Percentiles rank a stretch among this genome's conserved stretches.
These are phyloP conservation scores for Penicillium paradoxum DNA, from an alignment of 495 filamentous ascomycete genomes.

Conservation along the genomic window DNA sequence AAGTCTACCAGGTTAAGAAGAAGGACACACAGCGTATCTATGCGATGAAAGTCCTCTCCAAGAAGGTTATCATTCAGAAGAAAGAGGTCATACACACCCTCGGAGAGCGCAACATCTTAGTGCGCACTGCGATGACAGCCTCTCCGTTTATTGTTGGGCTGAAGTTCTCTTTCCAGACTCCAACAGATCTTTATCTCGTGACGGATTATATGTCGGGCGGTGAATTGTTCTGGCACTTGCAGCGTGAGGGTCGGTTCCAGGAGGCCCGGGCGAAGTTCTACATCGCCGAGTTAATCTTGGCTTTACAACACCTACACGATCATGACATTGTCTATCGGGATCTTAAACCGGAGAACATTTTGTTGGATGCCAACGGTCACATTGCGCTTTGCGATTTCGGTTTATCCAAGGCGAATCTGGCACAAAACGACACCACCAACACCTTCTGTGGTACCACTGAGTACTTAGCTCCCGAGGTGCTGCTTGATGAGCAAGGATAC, in stretches of 20 bases:
- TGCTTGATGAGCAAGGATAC: constrained; percentile 95
- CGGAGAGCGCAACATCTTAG: constrained; percentile 94
- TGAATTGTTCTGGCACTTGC: constrained; percentile 97
- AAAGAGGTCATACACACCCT: constrained; percentile 97
- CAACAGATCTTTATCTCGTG: constrained; percentile 92
- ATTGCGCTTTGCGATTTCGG: constrained; percentile 87
- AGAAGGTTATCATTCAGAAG: constrained; percentile 99
- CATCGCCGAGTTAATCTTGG: constrained; percentile 94
- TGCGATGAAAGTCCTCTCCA: constrained; percentile 97
- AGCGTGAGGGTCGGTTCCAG: constrained; percentile 94
- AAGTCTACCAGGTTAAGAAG: constrained; percentile 99
- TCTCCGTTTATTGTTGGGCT: constrained; percentile 97
- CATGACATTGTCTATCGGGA: constrained; percentile 98
- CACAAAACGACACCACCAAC: constrained; percentile 94
- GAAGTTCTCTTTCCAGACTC: constrained; percentile 98
- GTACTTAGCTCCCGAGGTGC: constrained; percentile 91
- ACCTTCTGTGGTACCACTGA: constrained; percentile 99
- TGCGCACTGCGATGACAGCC: constrained; percentile 90
- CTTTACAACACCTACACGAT: constrained; percentile 90
- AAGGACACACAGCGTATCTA: constrained; percentile 95
- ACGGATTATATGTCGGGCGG: constrained; percentile 99
- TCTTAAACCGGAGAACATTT: constrained; percentile 80
- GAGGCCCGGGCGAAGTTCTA: constrained; percentile 97
- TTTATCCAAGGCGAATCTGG: constrained; percentile 92
- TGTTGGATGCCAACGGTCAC: constrained; percentile 79